Evolutionary conservation across 176 grass and related monocot genomes (phyloP), one percentile per base, ranked within the genome.

Genomic region (Dendrocalamus sinicus): DNA sequence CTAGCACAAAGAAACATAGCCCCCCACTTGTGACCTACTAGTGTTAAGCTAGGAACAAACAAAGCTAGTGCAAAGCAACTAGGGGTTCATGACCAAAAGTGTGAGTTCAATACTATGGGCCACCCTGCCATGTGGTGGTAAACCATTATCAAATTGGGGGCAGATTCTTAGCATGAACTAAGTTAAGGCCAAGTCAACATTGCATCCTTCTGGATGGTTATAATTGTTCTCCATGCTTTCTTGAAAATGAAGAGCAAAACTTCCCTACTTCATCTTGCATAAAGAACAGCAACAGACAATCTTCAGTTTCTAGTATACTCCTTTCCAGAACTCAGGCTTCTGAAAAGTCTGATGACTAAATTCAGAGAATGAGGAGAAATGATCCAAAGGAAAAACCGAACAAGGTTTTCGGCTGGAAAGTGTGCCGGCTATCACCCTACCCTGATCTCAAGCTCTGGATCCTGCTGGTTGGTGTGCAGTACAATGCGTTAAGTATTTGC

Each of bases 161-260:
- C 15, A 83, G 30, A 69, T 63, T 71, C 16, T 46, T 72, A 15
- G 32, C 45, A 43, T 35, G 52, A 75, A 61, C 61, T 52, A 80
- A 75, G 16, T 52, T 81, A 50, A 62, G 22, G 83, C 76, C 45
- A 81, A 70, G 43, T 76, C 71, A 70, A 70, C 32, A 43, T 52
- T 89, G 28, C 43, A 1, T 61, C 53, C 41, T 43, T 44, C 10
- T 22, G 32, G 37, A 66, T 80, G 48, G 50, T 12, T 80, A 57
- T 10, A 72, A 35, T 45, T 68, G 8, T 41, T 16, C 28, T 40
- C 12, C 22, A 51, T 6, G 15, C 32, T 57, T 57, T 72, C 28
- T 32, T 81, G 39, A 75, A 48, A 79, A 80, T 60, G 67, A 3
- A 74, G 87, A 80, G 68, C 26, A 64, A 48, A 68, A 50, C 44